Conservation (phyloP, 345 rosid species). For the Eutrema heterophyllum region DNA sequence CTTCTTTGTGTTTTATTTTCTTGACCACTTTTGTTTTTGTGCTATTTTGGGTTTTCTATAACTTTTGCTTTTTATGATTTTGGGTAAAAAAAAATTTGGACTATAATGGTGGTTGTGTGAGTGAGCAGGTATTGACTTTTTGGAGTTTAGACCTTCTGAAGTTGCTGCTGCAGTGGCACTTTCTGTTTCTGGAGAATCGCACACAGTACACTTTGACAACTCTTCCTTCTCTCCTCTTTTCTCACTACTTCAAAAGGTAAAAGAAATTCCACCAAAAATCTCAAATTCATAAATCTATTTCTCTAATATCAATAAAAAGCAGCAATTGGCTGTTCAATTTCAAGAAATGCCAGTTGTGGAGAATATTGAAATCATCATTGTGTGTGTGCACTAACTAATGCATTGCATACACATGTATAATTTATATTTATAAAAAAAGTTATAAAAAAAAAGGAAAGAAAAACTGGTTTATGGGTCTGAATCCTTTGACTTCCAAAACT, state of each 20-base stretch:
- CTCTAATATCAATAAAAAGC: not conserved
- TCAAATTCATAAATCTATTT: not conserved
- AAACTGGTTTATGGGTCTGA: conserved; percentile 20
- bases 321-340: not conserved
- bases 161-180: conserved; percentile 77
- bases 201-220: conserved; percentile 25
- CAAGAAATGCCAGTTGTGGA: conserved; percentile 21
- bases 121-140: conserved; percentile 70
- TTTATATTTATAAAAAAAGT: not conserved
- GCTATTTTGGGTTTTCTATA: not conserved
- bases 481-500: conserved; percentile 32
- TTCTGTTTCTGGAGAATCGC: conserved; percentile 41
- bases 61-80: conserved; percentile 21
- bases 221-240: conserved; percentile 25
- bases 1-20: conserved; percentile 10
- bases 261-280: conserved; percentile 11
- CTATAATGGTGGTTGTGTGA: conserved; percentile 25
- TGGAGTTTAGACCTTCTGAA: conserved; percentile 79
- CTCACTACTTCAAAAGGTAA: conserved; percentile 34
- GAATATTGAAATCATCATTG: conserved; percentile 17
- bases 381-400: conserved; percentile 16
- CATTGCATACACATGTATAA: conserved; percentile 17
- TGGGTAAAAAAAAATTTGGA: conserved; percentile 6
- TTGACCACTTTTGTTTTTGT: conserved; percentile 12
- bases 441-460: not conserved